Base-by-base conservation (phyloP, 192 early-diverging fungal genomes). In the Backusella sp. region DNA sequence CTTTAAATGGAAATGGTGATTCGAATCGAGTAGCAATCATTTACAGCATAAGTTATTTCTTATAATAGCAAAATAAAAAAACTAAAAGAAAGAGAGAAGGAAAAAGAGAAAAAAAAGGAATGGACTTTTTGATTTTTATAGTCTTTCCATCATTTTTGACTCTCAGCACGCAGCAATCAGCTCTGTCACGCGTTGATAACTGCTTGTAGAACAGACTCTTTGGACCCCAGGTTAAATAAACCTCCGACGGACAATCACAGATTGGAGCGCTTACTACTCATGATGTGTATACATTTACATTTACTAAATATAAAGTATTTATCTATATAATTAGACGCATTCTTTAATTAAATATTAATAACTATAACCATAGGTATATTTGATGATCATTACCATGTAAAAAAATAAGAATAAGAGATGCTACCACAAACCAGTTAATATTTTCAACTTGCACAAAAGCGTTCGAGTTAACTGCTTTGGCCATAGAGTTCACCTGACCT, bases 11-110 rank as follows among this genome's bases (percentile, higher is more conserved):
- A 17, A 66, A 28, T 42, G 17, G 41, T 34, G 37, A 37, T 28
- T 75, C 37, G 42, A 39, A 75, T 66, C 65, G 37, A 42, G 73
- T 65, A 8, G 73, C 66, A 62, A 75, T 75, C 73, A 75, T 75
- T 66, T 59, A 59, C 56, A 59, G 11, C 56, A 59, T 59, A 49
- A 49, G 46, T 49, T 49, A 17, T 49, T 66, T 66, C 9, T 66
- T 66, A 14, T 49, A 49, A 19, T 49, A 49, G 17, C 17, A 19
- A 17, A 49, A n/a, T 32, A 32, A 26, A 28, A 35, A 19, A 32
- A 62, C 15, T 59, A 59, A 37, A 37, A 73, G 56, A 62, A 19
- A 74, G 39, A 39, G 30, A 39, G 30, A 59, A 17, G 12, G 30
- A 23, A 37, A 73, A 41, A 74, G 19, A 23, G 39, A 65, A 17